A percentile compares a stretch with the other conserved stretches of the same genome.
phyloP scores from a whole-genome alignment of 176 grass and related monocot genomes.

The Avena eriantha region DNA sequence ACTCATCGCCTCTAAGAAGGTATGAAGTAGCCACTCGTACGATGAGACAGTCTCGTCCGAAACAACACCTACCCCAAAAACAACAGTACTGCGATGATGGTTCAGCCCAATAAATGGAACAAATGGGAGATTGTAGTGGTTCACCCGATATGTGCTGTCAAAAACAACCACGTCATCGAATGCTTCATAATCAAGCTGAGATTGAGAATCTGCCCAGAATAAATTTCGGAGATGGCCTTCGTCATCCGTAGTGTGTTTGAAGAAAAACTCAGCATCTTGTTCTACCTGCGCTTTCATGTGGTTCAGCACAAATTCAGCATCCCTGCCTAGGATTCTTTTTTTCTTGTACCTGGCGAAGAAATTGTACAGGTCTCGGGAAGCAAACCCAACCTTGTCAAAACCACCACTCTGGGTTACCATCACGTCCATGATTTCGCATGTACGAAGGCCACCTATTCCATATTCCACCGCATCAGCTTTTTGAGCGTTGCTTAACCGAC shows the following conservation, averaged over 20 bases:
- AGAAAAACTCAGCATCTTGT: not conserved
- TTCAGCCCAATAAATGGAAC: not conserved
- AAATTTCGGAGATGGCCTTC: not conserved
- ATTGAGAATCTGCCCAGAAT: not conserved
- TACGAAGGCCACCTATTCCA: not conserved
- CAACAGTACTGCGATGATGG: not conserved
- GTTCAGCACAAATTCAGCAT: not conserved
- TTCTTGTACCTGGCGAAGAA: not conserved
- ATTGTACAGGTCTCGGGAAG: not conserved
- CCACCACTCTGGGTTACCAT: not conserved
- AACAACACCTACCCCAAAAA: not conserved
- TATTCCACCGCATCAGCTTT: not conserved
- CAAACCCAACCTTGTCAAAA: not conserved
- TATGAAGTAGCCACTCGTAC: not conserved
- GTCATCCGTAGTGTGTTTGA: not conserved
- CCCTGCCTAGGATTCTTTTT: not conserved
- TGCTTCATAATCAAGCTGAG: not conserved
- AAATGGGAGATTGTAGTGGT: not conserved
- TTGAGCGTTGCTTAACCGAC: not conserved
- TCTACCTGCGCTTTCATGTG: not conserved
- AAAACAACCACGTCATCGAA: not conserved
- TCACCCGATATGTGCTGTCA: not conserved
- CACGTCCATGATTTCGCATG: not conserved
- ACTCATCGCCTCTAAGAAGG: not conserved
- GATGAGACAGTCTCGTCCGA: not conserved